Conservation (phyloP, 306 rosid species). For the Sindora glabra region DNA sequence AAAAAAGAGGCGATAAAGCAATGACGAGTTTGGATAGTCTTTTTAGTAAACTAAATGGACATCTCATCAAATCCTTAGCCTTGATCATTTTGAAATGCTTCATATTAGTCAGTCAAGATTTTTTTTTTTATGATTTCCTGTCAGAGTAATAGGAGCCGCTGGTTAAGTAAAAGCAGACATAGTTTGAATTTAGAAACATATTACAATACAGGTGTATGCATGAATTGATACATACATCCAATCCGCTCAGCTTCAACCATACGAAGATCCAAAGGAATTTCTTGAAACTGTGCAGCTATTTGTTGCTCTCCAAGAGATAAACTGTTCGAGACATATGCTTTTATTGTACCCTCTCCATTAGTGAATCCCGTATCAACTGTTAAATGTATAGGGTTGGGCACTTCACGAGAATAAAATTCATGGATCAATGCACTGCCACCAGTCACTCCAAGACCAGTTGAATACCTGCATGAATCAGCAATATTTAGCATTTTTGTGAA, state of each 20-base stretch:
- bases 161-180: background rate
- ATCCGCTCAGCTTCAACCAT: constrained; percentile 90
- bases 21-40: background rate
- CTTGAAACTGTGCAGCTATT: constrained; percentile 96
- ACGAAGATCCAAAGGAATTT: constrained; percentile 82
- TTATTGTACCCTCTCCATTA: constrained; percentile 60
- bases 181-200: background rate
- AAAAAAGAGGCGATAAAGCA: background rate
- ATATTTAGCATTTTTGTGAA: background rate
- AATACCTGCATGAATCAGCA: constrained; percentile 50
- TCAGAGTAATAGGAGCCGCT: background rate
- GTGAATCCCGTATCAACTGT: constrained; percentile 89
- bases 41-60: background rate
- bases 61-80: background rate
- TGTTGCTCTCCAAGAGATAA: constrained; percentile 81
- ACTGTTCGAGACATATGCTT: constrained; percentile 65
- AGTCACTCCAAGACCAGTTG: constrained; percentile 85
- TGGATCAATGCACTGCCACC: constrained; percentile 88
- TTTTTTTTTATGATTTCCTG: background rate
- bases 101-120: background rate
- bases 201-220: background rate
- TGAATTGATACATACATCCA: constrained; percentile 53
- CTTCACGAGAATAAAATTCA: constrained; percentile 90
- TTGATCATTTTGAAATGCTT: background rate
- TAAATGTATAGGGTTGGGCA: constrained; percentile 74